Evolutionary conservation across 2,329 filamentous ascomycete genomes (phyloP).

Genomic region (Myriangium duriaei): DNA sequence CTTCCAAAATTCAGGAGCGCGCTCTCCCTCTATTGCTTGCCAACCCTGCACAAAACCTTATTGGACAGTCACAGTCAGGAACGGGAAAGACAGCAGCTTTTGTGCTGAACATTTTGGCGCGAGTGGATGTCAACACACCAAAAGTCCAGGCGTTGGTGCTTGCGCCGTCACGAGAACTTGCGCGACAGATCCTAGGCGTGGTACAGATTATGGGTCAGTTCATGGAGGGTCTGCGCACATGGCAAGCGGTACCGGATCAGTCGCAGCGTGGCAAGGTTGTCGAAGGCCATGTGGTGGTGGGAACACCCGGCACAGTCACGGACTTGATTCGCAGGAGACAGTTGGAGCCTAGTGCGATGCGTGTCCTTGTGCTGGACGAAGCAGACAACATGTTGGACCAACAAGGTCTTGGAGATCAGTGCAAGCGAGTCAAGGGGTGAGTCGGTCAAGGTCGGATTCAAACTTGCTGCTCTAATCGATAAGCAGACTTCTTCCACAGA

Average conservation of each 20-base stretch:
- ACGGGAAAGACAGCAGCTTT: constrained; percentile 98
- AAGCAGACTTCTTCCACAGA: constrained; percentile 55
- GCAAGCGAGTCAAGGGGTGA: constrained; percentile 74
- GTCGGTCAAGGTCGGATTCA: constrained; percentile 24
- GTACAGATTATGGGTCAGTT: constrained; percentile 75
- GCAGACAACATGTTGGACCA: constrained; percentile 98
- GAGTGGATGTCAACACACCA: constrained; percentile 60
- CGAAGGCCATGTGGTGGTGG: constrained; percentile 70
- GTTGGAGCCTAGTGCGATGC: constrained; percentile 59
- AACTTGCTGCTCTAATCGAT: too few species aligned
- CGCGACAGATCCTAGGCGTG: constrained; percentile 84
- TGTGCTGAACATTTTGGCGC: constrained; percentile 78
- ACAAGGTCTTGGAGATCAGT: constrained; percentile 90
- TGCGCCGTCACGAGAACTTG: constrained; percentile 86
- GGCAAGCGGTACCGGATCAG: constrained; percentile 70
- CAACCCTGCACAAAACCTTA: constrained; percentile 84
- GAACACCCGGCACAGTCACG: constrained; percentile 85
- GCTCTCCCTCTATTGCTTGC: constrained; percentile 79
- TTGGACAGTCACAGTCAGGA: constrained; percentile 97
- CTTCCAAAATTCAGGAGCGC: constrained; percentile 95
- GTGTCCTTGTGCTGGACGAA: constrained; percentile 83
- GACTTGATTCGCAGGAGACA: constrained; percentile 70
- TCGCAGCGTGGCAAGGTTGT: constrained; percentile 57
- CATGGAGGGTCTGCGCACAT: constrained; percentile 59
- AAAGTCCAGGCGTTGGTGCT: constrained; percentile 78